These are phyloP conservation scores for Bimuria novae-zelandiae DNA, from an alignment of 2,329 filamentous ascomycete genomes.

Conservation along the genomic window DNA sequence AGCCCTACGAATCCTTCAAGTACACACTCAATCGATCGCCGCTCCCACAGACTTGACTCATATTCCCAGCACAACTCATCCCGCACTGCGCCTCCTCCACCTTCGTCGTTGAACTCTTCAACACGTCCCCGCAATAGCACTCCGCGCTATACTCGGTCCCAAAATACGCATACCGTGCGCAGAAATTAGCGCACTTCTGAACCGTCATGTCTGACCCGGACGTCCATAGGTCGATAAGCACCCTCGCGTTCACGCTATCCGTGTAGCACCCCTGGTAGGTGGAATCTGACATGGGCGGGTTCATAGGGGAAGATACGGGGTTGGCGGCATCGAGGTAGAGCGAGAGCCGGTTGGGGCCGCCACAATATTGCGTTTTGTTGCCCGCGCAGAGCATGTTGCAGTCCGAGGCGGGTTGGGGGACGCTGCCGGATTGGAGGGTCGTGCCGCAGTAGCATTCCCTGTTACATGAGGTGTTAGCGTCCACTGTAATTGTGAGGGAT, in stretches of 20 bases:
- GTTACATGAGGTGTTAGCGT: no score
- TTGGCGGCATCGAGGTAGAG: conserved; percentile 22
- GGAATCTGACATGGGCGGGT: conserved; percentile 20
- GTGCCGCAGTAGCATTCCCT: conserved; percentile 45
- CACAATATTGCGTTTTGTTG: conserved; percentile 18
- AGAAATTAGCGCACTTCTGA: conserved; percentile 18
- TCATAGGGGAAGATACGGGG: conserved; percentile 5
- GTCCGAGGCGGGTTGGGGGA: conserved; percentile 22
- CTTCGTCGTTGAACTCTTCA: conserved; percentile 12
- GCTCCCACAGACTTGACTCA: conserved; percentile 24
- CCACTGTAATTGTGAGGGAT: not conserved
- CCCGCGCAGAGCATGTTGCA: conserved; percentile 29
- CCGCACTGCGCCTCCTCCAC: conserved; percentile 24
- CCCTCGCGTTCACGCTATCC: conserved; percentile 20
- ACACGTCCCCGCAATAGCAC: conserved; percentile 25
- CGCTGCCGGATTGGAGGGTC: conserved; percentile 26
- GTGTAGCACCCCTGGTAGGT: conserved; percentile 30
- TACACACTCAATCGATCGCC: conserved; percentile 25
- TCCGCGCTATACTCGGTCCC: conserved; percentile 24
- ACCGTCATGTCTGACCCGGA: conserved; percentile 19
- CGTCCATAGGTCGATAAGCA: conserved; percentile 10
- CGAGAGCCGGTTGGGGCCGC: conserved; percentile 21
- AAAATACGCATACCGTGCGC: conserved; percentile 16
- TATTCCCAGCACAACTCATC: conserved; percentile 21
- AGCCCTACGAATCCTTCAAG: not conserved